Base-by-base conservation (phyloP, 2,329 filamentous ascomycete species). In the Myotisia sp. region DNA sequence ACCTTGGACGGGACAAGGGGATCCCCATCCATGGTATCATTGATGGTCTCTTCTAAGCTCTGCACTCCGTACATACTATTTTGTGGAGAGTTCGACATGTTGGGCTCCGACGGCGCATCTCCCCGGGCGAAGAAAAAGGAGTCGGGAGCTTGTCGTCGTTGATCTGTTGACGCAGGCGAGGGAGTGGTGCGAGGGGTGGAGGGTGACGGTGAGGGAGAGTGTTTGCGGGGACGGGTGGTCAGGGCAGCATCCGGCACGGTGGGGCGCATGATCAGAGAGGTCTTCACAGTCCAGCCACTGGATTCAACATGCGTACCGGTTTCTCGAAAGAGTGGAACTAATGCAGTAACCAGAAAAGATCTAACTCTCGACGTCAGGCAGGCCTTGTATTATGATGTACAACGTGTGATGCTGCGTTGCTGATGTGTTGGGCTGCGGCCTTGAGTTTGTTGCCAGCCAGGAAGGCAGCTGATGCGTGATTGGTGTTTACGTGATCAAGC, bases 51-150 rank as follows among this genome's bases (percentile, higher is more conserved):
- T 26, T 64, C 62, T 19, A 75, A 52, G 45, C 70, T 74, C 44
- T 71, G 64, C 2, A 74, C 68, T 3, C 70, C 70, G 47, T 66
- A 74, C 27, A 60, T 63, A 45, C 60, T 67, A 22, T 68, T 63
- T 27, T 44, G 47, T 13, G 46, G 43, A 9, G 48, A 47, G 3
- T 48, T 50, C 7, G 46, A 38, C n/a, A 53, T 42, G 21, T 47
- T 44, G 12, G 47, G 36, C n/a, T 41, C 44, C 17, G 53, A 54
- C 44, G 67, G 52, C 34, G 68, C 63, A 38, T 61, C 57, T 45
- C 66, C 68, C 42, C 65, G 70, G 40, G 65, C 60, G 41, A 77
- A 57, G 51, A 76, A 74, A 60, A 75, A 76, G 33, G 68, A 68
- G 33, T 68, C 68, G 26, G 70, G 69, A 40, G 57, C 56, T 37